phyloP scores from a whole-genome alignment of 2,329 filamentous ascomycete species.

The Arthrobotrys megalospora region DNA sequence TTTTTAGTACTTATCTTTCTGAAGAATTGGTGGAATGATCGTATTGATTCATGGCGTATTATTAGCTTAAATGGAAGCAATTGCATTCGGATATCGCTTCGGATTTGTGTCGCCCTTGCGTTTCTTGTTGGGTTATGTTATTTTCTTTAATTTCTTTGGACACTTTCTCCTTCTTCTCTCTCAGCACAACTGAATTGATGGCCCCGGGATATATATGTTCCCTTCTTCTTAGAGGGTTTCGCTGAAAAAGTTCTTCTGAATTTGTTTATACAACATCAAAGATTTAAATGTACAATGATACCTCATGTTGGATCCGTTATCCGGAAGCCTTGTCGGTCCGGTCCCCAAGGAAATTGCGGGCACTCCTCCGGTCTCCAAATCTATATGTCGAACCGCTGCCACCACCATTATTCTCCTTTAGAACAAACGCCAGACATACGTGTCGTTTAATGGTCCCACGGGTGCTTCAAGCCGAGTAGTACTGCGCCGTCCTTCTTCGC shows the following conservation, averaged over 20 bases:
- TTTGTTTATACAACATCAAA: conserved; percentile 43
- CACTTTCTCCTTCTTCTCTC: no score
- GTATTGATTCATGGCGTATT: conserved; percentile 55
- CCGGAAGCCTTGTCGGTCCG: background rate
- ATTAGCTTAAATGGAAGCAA: conserved; percentile 36
- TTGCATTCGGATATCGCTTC: conserved; percentile 20
- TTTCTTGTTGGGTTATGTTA: background rate
- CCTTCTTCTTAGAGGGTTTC: background rate
- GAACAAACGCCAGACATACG: background rate
- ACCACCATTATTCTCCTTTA: background rate
- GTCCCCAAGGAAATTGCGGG: background rate
- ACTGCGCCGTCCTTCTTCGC: conserved; percentile 96
- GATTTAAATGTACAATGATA: conserved; percentile 50
- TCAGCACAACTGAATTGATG: background rate
- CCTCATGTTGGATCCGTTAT: background rate
- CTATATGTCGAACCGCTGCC: background rate
- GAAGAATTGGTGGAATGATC: conserved; percentile 13
- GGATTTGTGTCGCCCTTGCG: background rate
- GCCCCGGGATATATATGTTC: background rate
- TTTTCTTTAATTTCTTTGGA: background rate
- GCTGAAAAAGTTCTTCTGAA: conserved; percentile 9
- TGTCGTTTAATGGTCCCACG: conserved; percentile 85
- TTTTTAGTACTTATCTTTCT: conserved; percentile 16
- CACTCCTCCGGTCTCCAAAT: background rate
- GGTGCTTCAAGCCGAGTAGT: conserved; percentile 93